These are phyloP conservation scores for Colletotrichum endophyticum DNA, from an alignment of 2,329 filamentous ascomycete species.

Conservation along the genomic window DNA sequence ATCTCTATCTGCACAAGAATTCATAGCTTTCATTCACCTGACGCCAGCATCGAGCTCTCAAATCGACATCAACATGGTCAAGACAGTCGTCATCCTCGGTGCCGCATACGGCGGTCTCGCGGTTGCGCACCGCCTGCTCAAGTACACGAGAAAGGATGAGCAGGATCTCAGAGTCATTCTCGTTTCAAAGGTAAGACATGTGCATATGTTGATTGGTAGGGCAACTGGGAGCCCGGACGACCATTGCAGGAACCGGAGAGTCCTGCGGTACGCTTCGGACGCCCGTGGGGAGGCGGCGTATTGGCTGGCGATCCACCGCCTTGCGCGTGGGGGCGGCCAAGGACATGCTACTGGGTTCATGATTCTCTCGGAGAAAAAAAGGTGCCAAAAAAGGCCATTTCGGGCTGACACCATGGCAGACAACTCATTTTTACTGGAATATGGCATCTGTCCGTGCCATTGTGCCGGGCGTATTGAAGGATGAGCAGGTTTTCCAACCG, in stretches of 20 bases:
- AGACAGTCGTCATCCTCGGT: constrained; percentile 60
- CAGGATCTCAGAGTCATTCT: constrained; percentile 59
- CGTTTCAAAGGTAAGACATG: constrained; percentile 53
- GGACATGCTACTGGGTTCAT: not conserved
- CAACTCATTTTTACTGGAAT: constrained; percentile 65
- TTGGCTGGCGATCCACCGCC: not conserved
- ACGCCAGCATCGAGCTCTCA: not conserved
- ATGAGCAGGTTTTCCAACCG: constrained; percentile 55
- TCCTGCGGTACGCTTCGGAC: constrained; percentile 2
- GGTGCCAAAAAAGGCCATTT: not conserved
- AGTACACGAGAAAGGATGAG: constrained; percentile 49
- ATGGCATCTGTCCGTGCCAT: constrained; percentile 60
- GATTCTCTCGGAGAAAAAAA: not conserved
- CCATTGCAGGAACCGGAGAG: not conserved
- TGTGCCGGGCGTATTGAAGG: constrained; percentile 52
- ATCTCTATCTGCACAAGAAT: not conserved
- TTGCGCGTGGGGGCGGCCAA: not conserved
- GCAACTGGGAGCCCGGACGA: not conserved
- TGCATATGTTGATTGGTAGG: not conserved
- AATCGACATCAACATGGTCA: constrained; percentile 41
- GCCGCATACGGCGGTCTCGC: constrained; percentile 59
- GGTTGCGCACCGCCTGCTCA: constrained; percentile 59
- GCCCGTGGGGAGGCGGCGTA: not conserved
- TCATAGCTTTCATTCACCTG: not conserved
- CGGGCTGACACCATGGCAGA: constrained; percentile 37